phyloP scores from a whole-genome alignment of 495 filamentous ascomycete genomes.

The Pseudoneurospora amorphoporcata region DNA sequence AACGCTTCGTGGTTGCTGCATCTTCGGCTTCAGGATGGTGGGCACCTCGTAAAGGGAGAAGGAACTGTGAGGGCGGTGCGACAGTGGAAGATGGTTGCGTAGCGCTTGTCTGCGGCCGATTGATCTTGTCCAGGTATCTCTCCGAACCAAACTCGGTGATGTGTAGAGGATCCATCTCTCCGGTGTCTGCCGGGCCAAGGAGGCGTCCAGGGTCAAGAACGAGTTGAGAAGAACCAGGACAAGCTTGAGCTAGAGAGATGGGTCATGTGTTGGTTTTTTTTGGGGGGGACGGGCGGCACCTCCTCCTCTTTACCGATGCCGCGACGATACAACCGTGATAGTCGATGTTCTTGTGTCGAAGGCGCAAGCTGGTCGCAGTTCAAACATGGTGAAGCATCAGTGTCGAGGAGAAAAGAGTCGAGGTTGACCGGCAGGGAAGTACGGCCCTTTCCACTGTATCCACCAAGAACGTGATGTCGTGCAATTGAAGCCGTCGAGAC shows the following conservation, averaged over 20 bases:
- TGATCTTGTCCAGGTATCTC: constrained; percentile 43
- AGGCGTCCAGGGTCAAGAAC: constrained; percentile 9
- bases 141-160: constrained; percentile 48
- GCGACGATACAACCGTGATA: constrained; percentile 22
- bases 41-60: constrained; percentile 30
- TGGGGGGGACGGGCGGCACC: not conserved
- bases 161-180: constrained; percentile 43
- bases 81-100: constrained; percentile 11
- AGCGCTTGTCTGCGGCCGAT: constrained; percentile 23
- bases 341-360: constrained; percentile 19
- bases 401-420: not conserved
- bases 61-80: constrained; percentile 24
- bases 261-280: not conserved
- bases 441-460: not conserved
- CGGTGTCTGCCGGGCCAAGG: constrained; percentile 8
- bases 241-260: constrained; percentile 5
- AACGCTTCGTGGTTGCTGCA: constrained; percentile 19
- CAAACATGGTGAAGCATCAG: constrained; percentile 39
- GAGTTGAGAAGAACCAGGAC: constrained; percentile 10
- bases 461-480: not conserved
- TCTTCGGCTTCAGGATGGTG: constrained; percentile 17
- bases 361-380: constrained; percentile 26
- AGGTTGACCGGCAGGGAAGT: not conserved
- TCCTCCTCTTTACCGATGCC: constrained; percentile 18
- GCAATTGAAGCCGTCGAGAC: not conserved